Base-by-base conservation (phyloP, 352 stramenopile genomes). In the Phytopythium cucurbitacearum region DNA sequence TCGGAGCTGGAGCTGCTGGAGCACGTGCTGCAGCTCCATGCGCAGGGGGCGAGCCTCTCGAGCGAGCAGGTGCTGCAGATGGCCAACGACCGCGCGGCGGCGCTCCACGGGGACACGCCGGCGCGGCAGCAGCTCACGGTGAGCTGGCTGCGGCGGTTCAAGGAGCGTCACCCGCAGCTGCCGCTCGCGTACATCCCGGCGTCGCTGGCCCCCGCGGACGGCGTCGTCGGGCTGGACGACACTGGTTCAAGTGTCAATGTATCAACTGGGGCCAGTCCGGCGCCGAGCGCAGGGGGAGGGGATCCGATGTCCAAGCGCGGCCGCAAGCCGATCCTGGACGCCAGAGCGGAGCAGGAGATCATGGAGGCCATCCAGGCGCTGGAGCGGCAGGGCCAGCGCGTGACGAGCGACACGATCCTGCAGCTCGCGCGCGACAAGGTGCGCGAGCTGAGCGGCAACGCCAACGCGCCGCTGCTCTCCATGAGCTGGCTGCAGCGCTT, bases 401-500 rank as follows among this genome's bases (percentile, higher is more conserved):
- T 53, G 7, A 53, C 48, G 15, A 53, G 48, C 48, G 48, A 53
- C 13, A 53, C 36, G 10, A 53, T 53, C 48, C 48, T 53, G 35
- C 36, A 53, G 36, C 4, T 53, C 7, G 48, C 48, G 34, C 34
- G 48, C 34, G 48, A 53, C 15, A 53, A 53, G 48, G 48, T 53
- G 48, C 48, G 48, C 34, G 48, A 53, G 48, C 1, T 53, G 35
- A 45, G 5, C 10, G 48, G 48, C 15, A 38, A 16, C 15, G 9
- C 34, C n/a, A 28, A 16, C n/a, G 36, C 36, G 35, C 48, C 48
- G 3, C 12, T 37, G 7, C 36, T 53, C 15, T 44, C 35, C 48
- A 53, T 53, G 48, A 53, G 48, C 48, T 53, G 48, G 48, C 48
- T 53, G 15, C 48, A 53, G 48, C 48, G 48, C 48, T 53, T 53